Base-by-base conservation (phyloP, 768 basidiomycete species). In the Auricularia cornea region DNA sequence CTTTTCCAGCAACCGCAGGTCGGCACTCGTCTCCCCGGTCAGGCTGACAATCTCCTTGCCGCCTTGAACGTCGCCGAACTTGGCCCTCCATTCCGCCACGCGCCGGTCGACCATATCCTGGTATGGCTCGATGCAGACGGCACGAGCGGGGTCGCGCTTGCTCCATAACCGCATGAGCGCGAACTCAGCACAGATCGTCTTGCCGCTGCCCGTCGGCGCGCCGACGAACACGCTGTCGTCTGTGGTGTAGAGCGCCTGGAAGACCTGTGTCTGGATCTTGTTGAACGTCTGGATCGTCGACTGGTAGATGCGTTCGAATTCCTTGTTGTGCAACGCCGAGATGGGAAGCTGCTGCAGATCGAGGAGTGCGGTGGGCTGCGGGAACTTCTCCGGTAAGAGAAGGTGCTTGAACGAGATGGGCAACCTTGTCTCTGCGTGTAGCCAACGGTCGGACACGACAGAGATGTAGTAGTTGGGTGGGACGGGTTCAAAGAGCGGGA, bases 391-490 rank as follows among this genome's bases (percentile, higher is more conserved):
- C 1, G 97, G 97, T 3, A 98, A 87, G 65, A 98, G 95, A 59
- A 99, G 84, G 71, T 98, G 94, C 74, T 96, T 97, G 85, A 99
- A 98, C 1, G 93, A 95, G 60, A 98, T 90, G 0, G 97, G 95
- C 0, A 98, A 79, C 12, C 93, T 86, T 0, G 95, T 98, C 76
- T 98, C 94, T 1, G 94, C 84, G 68, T 98, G 95, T 40, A 98
- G 70, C 96, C 97, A 99, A 35, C 92, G 84, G 71, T 99, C 96
- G 3, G 95, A 96, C 65, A 96, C 84, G 63, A 98, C 79, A 6
- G 92, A 93, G 71, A 99, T 94, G 74, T 93, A 98, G 78, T 98
- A 98, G 73, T 98, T 98, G 1, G 97, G 97, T 23, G 97, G 96
- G 16, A 97, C 89, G 0, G 97, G 96, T 70, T 98, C 96, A 69